Evolutionary conservation across 2,329 filamentous ascomycete species (phyloP), one percentile per base, ranked within the genome.

Genomic region (Monascus ruber): DNA sequence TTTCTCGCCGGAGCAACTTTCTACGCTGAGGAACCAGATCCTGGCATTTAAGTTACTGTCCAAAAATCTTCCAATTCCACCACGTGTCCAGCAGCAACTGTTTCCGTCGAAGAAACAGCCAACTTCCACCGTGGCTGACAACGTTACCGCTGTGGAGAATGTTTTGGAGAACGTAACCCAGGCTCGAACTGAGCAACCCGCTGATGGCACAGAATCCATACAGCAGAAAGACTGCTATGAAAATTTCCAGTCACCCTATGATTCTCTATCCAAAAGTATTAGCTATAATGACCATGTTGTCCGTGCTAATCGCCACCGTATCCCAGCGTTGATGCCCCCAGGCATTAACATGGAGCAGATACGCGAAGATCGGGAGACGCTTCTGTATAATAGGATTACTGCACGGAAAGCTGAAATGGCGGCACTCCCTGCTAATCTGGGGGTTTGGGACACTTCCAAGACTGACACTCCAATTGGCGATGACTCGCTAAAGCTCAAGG

Each of bases 371-470:
- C 79, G 87, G 34, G 91, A 96, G 58, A 79, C 83, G 42, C 80
- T 91, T 35, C 71, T 95, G 24, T 93, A 91, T 66, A 96, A 94
- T 62, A 80, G 87, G 39, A 86, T 98, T 68, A 80, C 79, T 46
- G 79, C 88, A 35, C 78, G 91, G 34, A 89, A 89, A 56, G 71
- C 79, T 6, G 87, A 96, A 58, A 69, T 98, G 25, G 88, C 87
- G 56, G 77, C 80, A 26, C 68, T 94, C 11, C 84, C 86, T 10
- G 86, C 84, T 28, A 94, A 94, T 54, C 71, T 95, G 36, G 85
- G 81, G 26, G 83, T 85, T 36, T 93, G 87, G 83, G 86, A 96
- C 54, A 78, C 81, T 0, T 73, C 69, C 56, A 76, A 74, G 50
- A 78, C 78, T 6, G 81, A 85, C 42, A 76, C 82, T 48, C 56